phyloP scores from a whole-genome alignment of 257 asterid genomes.

The Nyctanthes arbortristis region DNA sequence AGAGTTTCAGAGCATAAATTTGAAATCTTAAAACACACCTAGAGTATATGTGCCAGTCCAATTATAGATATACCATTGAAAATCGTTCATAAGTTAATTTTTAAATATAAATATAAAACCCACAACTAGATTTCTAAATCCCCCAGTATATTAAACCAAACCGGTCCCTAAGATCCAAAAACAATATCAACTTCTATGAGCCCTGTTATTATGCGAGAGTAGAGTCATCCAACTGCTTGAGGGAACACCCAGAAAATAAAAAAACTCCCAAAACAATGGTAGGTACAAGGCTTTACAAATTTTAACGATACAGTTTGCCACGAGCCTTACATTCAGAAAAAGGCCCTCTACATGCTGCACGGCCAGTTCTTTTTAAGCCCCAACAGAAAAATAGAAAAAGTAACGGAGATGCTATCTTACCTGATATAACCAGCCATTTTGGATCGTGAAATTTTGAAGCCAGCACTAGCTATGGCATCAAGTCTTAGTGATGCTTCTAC shows the following conservation, averaged over 20 bases:
- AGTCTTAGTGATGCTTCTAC: conserved; percentile 89
- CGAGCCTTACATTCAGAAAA: conserved; percentile 3
- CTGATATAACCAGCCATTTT: conserved; percentile 87
- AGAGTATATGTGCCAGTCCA: not conserved
- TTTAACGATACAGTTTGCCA: not conserved
- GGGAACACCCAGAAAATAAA: not conserved
- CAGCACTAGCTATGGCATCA: conserved; percentile 93
- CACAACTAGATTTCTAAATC: not conserved
- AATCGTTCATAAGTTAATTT: not conserved
- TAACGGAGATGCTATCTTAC: conserved; percentile 29
- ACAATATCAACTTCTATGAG: not conserved
- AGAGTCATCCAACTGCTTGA: not conserved
- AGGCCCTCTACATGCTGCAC: not conserved
- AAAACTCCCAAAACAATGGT: not conserved
- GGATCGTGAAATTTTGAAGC: conserved; percentile 90
- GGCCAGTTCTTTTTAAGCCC: not conserved
- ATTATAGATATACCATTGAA: not conserved
- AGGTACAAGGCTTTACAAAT: not conserved
- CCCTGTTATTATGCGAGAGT: not conserved
- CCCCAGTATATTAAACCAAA: not conserved
- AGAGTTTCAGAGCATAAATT: too few relatives aligned
- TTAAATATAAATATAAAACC: not conserved
- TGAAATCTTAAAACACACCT: not conserved
- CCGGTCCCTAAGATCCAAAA: not conserved
- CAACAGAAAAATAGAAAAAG: not conserved